These are phyloP conservation scores for Udeniomyces megalosporus DNA, from an alignment of 768 basidiomycete species.

Conservation along the genomic window DNA sequence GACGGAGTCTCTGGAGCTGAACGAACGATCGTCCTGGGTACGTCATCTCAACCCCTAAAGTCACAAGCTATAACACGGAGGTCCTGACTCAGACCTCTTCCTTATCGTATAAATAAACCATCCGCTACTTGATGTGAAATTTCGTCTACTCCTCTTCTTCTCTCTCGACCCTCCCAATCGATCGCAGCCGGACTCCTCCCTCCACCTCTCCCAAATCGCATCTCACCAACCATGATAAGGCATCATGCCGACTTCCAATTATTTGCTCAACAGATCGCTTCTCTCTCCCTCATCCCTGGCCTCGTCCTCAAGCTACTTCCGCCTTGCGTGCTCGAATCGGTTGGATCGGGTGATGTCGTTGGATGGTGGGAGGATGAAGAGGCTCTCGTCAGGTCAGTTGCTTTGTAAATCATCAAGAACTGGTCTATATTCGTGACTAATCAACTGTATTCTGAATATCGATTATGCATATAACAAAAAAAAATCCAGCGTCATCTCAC, in stretches of 20 bases:
- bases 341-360: background rate
- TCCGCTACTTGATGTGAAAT: too few relatives aligned
- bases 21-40: too few relatives aligned
- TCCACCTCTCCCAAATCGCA: background rate
- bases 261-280: constrained; percentile 6
- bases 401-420: too few relatives aligned
- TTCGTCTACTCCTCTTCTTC: background rate
- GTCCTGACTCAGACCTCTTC: too few relatives aligned
- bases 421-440: too few relatives aligned
- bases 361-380: constrained; percentile 15
- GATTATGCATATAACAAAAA: too few relatives aligned
- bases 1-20: too few relatives aligned
- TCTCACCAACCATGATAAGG: background rate
- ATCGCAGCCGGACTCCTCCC: background rate
- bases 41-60: too few relatives aligned
- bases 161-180: background rate
- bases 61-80: too few relatives aligned
- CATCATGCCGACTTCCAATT: background rate
- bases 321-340: background rate
- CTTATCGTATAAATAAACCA: too few relatives aligned
- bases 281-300: constrained; percentile 13
- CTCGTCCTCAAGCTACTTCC: constrained; percentile 13
- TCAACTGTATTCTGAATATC: too few relatives aligned
- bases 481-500: constrained; percentile 10
- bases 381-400: constrained; percentile 5